Base-by-base conservation (phyloP, 176 grass and related monocot species). In the Musa troglodytarum region DNA sequence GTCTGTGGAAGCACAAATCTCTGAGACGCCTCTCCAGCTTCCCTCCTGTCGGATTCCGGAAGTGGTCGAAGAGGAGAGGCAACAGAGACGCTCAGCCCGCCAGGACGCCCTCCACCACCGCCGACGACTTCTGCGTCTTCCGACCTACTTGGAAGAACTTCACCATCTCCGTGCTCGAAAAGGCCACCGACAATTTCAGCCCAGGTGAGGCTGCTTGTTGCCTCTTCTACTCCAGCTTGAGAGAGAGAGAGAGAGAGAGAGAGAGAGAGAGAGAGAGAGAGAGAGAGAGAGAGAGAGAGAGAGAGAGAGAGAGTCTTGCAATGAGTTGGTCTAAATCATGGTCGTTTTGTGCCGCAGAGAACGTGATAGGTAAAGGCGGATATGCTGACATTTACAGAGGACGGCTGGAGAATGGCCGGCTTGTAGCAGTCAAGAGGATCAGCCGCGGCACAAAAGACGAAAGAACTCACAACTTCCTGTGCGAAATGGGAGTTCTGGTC, bases 371-470 rank as follows among this genome's bases (percentile, higher is more conserved):
- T 0, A 81, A 65, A 9, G 89, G 92, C 24, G 92, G 89, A 10
- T 84, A 85, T 82, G 87, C 92, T 0, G 82, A 82, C 82, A 89
- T 96, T 34, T 96, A 92, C 77, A 34, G 65, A 2, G 92, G 92
- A 5, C 16, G 65, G 21, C 87, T 96, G 5, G 77, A 85, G 0
- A 72, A 83, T 80, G 87, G 79, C 43, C 78, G 83, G 73, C 85
- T 89, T 9, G 76, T 96, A 11, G 92, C 87, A 17, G 85, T 92
- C 66, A 96, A 92, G 81, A 84, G 28, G 78, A 76, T 91, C 20
- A 69, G 70, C 63, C 20, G 73, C 28, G 74, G 78, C 54, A 43
- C 71, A 11, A 78, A 64, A 68, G 29, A 57, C 14, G 85, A 85
- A 10, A 73, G 49, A 9, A 52, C 71, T 20, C 84, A 84, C 22